Percentiles rank a stretch among this genome's conserved stretches.
Conservation (phyloP, 192 early-diverging fungal species). For the Backusella westeae region DNA sequence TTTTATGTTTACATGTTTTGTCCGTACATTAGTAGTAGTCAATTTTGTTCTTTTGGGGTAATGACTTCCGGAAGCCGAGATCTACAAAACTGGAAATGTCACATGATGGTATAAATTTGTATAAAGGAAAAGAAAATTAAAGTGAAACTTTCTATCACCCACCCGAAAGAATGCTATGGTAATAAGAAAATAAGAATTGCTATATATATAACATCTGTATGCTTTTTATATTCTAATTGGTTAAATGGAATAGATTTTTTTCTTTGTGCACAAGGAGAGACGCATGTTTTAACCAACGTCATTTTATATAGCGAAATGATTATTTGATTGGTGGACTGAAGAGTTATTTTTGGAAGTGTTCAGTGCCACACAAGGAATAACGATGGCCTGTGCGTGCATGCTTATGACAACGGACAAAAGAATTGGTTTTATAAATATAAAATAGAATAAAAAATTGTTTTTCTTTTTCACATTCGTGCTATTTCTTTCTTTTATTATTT, state of each 20-base stretch:
- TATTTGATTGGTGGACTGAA: neutral
- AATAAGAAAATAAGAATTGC: neutral
- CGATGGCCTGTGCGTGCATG: neutral
- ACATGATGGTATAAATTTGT: neutral
- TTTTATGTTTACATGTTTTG: no score
- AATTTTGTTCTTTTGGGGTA: neutral
- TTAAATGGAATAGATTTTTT: neutral
- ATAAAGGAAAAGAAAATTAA: neutral
- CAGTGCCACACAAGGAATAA: neutral
- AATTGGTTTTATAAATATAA: slow-evolving; percentile 2
- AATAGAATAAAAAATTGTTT: neutral
- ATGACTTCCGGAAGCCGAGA: neutral
- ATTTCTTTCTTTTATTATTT: neutral
- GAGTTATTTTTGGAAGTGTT: neutral
- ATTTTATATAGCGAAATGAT: neutral
- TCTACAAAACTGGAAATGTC: neutral
- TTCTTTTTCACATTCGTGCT: neutral
- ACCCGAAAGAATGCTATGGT: neutral
- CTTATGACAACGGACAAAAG: neutral
- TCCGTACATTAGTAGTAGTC: neutral
- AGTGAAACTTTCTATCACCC: neutral
- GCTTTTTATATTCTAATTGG: neutral
- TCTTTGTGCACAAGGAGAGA: neutral
- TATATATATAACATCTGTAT: neutral
- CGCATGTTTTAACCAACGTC: neutral